phyloP scores from a whole-genome alignment of 139 green algal genomes.

The Pleodorina starrii region DNA sequence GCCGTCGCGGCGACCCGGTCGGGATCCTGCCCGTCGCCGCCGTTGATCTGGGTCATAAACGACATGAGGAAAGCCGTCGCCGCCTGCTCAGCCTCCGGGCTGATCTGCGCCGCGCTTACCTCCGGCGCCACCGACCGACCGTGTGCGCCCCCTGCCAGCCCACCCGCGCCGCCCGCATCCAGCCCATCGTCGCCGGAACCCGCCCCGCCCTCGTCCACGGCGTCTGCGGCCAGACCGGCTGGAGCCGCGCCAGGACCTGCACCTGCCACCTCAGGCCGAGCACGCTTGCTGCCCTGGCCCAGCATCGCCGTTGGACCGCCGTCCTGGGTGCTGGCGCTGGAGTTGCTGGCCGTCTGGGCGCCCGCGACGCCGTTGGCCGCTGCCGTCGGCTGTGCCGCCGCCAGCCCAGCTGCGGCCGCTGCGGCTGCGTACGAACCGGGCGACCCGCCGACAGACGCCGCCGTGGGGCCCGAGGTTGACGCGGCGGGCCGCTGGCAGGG shows the following conservation, averaged over 20 bases:
- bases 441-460: no score
- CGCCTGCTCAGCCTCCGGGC: conserved; percentile 25
- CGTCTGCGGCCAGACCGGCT: no score
- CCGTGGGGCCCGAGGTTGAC: no score
- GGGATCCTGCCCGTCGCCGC: neutral
- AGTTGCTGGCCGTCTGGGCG: neutral
- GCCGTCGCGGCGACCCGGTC: neutral
- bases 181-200: neutral
- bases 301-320: neutral
- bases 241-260: no score
- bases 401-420: neutral
- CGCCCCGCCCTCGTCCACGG: neutral
- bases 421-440: neutral
- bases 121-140: neutral
- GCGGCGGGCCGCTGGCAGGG: neutral
- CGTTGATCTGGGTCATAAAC: conserved; percentile 22
- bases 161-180: neutral
- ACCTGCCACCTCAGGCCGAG: neutral
- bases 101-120: neutral
- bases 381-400: neutral
- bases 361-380: neutral
- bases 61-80: conserved; percentile 22
- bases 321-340: neutral
- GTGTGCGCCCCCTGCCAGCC: no score
- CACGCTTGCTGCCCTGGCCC: neutral